phyloP scores from a whole-genome alignment of 257 asterid genomes.

The Forsythia viridissima region DNA sequence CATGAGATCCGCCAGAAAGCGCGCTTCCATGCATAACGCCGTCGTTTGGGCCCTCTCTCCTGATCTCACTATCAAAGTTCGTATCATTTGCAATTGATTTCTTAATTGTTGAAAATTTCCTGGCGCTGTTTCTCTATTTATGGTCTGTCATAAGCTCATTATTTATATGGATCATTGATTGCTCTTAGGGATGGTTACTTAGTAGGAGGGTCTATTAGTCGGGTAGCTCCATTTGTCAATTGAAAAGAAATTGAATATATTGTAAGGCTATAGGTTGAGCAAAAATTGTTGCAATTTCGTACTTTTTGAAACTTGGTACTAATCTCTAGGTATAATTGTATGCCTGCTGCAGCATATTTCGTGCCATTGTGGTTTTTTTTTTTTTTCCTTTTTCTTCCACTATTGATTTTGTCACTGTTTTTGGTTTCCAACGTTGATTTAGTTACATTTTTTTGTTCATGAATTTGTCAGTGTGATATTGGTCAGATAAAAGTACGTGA shows the following conservation, averaged over 20 bases:
- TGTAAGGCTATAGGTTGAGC: background rate
- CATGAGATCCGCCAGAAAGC: conserved; percentile 65
- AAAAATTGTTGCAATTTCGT: background rate
- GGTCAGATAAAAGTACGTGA: background rate
- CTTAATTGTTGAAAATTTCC: background rate
- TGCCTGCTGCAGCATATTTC: background rate
- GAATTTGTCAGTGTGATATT: background rate
- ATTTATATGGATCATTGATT: background rate
- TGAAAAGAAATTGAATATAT: background rate
- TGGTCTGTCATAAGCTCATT: background rate
- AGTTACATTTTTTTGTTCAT: background rate
- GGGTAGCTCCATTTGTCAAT: background rate
- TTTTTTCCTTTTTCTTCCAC: background rate
- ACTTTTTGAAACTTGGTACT: background rate
- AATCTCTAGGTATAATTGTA: background rate
- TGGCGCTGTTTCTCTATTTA: background rate
- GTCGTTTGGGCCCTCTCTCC: conserved; percentile 67
- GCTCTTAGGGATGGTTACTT: background rate
- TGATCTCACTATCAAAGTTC: conserved; percentile 79
- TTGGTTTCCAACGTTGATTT: background rate
- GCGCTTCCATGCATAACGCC: conserved; percentile 65
- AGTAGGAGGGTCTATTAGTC: background rate
- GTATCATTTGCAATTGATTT: background rate
- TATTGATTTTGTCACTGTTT: background rate
- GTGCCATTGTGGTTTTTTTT: background rate